A percentile compares a stretch with the other conserved stretches of the same genome.
phyloP scores from a whole-genome alignment of 371 early-diverging fungal species.

The Syncephalis plumigaleata region DNA sequence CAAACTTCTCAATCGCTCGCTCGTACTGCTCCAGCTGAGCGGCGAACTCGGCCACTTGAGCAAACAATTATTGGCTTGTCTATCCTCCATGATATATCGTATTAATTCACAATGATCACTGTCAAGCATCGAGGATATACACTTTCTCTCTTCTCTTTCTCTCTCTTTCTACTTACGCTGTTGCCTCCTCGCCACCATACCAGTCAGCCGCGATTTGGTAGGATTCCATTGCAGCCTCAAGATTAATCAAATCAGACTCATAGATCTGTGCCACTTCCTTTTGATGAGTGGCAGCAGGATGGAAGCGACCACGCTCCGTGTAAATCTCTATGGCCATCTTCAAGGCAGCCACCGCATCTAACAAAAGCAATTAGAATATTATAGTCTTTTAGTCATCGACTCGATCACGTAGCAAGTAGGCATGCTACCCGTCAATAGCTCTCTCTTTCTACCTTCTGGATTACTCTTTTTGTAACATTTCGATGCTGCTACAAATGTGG shows the following conservation, averaged over 20 bases:
- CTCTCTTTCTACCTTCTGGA: slow-evolving; percentile 39
- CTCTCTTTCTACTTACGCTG: slow-evolving; percentile 56
- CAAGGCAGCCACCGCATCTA: slow-evolving; percentile 59
- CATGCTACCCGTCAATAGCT: neutral
- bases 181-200: slow-evolving; percentile 76
- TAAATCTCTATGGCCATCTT: slow-evolving; percentile 58
- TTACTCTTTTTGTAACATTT: slow-evolving; percentile 69
- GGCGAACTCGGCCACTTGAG: slow-evolving; percentile 80
- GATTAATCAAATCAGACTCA: slow-evolving; percentile 69
- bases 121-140: neutral
- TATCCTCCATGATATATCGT: slow-evolving; percentile 8
- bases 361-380: neutral
- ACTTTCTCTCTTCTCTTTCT: neutral
- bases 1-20: slow-evolving; percentile 74
- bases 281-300: slow-evolving; percentile 78
- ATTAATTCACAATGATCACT: neutral
- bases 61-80: slow-evolving; percentile 71
- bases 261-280: slow-evolving; percentile 88
- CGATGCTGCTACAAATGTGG: slow-evolving; percentile 66
- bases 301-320: slow-evolving; percentile 71
- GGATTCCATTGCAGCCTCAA: slow-evolving; percentile 61
- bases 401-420: neutral
- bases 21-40: slow-evolving; percentile 78
- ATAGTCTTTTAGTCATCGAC: neutral
- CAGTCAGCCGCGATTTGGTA: slow-evolving; percentile 85